phyloP scores from a whole-genome alignment of 1,284 basidiomycete genomes.

The Flammula alnicola region DNA sequence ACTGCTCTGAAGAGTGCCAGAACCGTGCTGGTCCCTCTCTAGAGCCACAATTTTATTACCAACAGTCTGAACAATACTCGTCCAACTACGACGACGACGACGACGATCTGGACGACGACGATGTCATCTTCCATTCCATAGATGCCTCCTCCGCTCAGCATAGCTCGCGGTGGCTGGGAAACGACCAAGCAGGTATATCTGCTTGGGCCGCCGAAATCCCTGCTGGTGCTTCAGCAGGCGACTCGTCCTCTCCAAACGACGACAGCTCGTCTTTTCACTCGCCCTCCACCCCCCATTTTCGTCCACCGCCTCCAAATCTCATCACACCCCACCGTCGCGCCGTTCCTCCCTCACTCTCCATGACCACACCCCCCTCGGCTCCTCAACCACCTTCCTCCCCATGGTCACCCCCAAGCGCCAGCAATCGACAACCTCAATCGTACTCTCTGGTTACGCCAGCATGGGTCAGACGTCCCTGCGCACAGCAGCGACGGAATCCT shows the following conservation, averaged over 20 bases:
- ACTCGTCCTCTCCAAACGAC: constrained; percentile 28
- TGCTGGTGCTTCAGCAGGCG: constrained; percentile 28
- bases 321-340: constrained; percentile 43
- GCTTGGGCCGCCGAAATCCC: constrained; percentile 45
- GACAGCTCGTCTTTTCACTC: constrained; percentile 32
- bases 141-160: constrained; percentile 1
- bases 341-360: constrained; percentile 49
- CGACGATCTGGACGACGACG: constrained; percentile 21
- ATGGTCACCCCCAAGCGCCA: constrained; percentile 36
- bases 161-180: constrained; percentile 29
- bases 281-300: constrained; percentile 27
- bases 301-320: constrained; percentile 43
- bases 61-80: too few relatives aligned
- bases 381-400: constrained; percentile 34
- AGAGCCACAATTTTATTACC: constrained; percentile 6
- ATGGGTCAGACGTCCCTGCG: constrained; percentile 34
- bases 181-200: constrained; percentile 35
- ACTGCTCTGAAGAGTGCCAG: constrained; percentile 60
- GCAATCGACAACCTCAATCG: constrained; percentile 25
- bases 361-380: constrained; percentile 39
- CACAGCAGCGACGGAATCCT: constrained; percentile 40
- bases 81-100: constrained; percentile 25
- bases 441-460: constrained; percentile 26
- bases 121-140: constrained; percentile 20
- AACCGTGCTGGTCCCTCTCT: constrained; percentile 29